These are phyloP conservation scores for Wickerhamia fluorescens DNA, from an alignment of 805 yeast species.

Conservation along the genomic window DNA sequence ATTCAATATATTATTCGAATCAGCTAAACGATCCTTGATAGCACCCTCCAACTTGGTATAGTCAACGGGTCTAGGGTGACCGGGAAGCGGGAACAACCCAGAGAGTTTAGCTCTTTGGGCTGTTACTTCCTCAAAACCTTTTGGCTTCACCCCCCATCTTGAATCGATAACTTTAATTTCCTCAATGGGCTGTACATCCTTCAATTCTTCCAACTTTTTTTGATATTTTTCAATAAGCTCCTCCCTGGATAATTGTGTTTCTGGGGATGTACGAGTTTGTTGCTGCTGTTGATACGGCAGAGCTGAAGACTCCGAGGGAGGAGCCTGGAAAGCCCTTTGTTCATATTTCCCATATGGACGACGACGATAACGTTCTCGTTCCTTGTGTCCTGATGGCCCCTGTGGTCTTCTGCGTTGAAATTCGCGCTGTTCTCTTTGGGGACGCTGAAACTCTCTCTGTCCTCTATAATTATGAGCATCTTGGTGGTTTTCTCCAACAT, in stretches of 20 bases:
- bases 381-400: too few species aligned
- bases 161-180: constrained; percentile 44
- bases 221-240: constrained; percentile 16
- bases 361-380: constrained; percentile 1
- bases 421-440: too few species aligned
- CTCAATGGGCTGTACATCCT: constrained; percentile 40
- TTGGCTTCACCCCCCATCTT: constrained; percentile 66
- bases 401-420: too few species aligned
- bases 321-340: too few species aligned
- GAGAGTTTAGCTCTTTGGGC: constrained; percentile 73
- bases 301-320: constrained; percentile 5
- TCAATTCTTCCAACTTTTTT: constrained; percentile 24
- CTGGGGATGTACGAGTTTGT: constrained; percentile 9
- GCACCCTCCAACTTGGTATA: constrained; percentile 35
- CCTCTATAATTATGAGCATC: constrained; percentile 1
- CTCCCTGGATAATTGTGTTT: constrained; percentile 11
- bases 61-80: constrained; percentile 44
- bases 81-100: constrained; percentile 74
- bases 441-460: constrained; percentile 1
- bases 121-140: constrained; percentile 65
- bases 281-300: background rate
- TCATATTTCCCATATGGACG: constrained; percentile 1
- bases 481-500: constrained; percentile 3
- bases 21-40: constrained; percentile 25
- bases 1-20: constrained; percentile 24